Conservation (phyloP, 352 stramenopile genomes). For the Ochromonadaceae sp. region DNA sequence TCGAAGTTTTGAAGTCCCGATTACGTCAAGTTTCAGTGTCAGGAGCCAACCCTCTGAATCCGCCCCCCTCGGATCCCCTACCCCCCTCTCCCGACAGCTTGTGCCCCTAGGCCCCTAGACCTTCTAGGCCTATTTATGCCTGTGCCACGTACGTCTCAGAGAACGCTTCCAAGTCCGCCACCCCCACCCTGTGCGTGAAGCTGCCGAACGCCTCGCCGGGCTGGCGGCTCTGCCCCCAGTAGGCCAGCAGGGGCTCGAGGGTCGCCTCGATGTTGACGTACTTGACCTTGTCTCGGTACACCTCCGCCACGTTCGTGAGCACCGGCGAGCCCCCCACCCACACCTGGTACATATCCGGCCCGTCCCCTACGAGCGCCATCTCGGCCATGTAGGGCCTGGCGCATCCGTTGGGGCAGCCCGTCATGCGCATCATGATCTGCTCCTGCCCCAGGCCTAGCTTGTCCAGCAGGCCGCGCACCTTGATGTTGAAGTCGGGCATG, state of each 20-base stretch:
- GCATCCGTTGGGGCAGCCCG: conserved; percentile 93
- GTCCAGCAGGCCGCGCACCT: conserved; percentile 73
- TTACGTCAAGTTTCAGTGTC: too few species aligned
- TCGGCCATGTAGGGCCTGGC: conserved; percentile 91
- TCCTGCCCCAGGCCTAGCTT: conserved; percentile 71
- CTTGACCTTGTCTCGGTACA: conserved; percentile 54
- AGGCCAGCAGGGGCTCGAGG: conserved; percentile 48
- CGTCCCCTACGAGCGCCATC: conserved; percentile 89
- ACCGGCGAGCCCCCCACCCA: conserved; percentile 75
- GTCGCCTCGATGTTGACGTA: conserved; percentile 42
- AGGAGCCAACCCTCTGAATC: too few species aligned
- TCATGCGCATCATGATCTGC: conserved; percentile 93
- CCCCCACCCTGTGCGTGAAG: conserved; percentile 43
- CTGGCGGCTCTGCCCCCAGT: conserved; percentile 42
- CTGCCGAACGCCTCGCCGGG: conserved; percentile 51
- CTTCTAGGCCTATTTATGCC: too few species aligned
- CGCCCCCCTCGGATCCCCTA: too few species aligned
- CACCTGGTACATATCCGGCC: conserved; percentile 86
- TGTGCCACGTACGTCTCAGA: conserved; percentile 26
- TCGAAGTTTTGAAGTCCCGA: too few species aligned
- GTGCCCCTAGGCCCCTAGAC: too few species aligned
- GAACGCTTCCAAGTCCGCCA: conserved; percentile 40
- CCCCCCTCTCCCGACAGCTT: too few species aligned
- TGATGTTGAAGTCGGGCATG: conserved; percentile 76
- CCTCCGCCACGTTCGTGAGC: conserved; percentile 50